Percentiles rank a stretch among this genome's conserved stretches.
These are phyloP conservation scores for Aureobasidium sp. DNA, from an alignment of 2,329 filamentous ascomycete species.

Conservation along the genomic window DNA sequence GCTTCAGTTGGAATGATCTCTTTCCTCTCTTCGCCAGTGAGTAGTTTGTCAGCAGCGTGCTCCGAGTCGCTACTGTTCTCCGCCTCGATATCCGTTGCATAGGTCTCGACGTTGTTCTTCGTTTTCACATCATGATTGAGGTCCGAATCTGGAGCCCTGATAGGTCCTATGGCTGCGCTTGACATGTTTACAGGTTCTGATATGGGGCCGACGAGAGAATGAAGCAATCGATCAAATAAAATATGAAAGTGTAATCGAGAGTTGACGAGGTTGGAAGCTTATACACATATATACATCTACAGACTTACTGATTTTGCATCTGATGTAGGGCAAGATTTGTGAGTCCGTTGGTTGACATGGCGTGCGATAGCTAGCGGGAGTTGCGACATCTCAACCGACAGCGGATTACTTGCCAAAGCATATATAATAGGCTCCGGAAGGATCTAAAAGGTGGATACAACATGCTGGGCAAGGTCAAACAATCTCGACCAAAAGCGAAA, in stretches of 20 bases:
- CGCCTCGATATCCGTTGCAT: neutral
- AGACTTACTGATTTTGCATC: neutral
- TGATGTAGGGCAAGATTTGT: neutral
- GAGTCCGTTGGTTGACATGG: neutral
- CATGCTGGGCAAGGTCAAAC: too few relatives aligned
- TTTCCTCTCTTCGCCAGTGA: neutral
- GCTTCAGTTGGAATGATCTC: neutral
- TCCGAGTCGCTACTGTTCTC: neutral
- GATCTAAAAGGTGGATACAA: too few relatives aligned
- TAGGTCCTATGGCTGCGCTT: neutral
- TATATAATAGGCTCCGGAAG: too few relatives aligned
- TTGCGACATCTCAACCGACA: neutral
- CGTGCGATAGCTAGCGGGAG: neutral
- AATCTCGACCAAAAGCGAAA: too few relatives aligned
- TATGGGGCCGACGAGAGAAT: too few relatives aligned
- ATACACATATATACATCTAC: too few relatives aligned
- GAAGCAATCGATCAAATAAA: too few relatives aligned
- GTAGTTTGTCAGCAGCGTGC: neutral
- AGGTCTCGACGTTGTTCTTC: neutral
- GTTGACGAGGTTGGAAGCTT: too few relatives aligned
- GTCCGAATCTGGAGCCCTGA: neutral
- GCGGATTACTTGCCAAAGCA: too few relatives aligned
- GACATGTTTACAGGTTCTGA: too few relatives aligned
- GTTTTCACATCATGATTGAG: neutral
- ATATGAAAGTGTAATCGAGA: too few relatives aligned